A percentile compares a stretch with the other conserved stretches of the same genome.
Evolutionary conservation across 1,139 yeast genomes (phyloP).

Genomic region (Hansenula sp.): DNA sequence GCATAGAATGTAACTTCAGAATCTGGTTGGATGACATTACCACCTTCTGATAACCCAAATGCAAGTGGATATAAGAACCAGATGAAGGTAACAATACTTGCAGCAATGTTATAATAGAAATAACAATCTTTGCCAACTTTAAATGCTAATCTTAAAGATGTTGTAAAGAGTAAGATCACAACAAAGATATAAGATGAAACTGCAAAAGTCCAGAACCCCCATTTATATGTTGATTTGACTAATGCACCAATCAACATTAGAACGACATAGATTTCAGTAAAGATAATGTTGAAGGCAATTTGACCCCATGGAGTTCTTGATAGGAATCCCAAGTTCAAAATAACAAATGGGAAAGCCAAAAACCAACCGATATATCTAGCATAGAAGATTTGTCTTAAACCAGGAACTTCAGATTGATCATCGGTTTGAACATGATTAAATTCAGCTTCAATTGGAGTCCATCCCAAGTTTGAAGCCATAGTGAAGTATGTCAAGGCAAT

Average conservation of each 20-base stretch:
- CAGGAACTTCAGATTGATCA: slow-evolving; percentile 28
- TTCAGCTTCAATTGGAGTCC: slow-evolving; percentile 44
- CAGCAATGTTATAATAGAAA: slow-evolving; percentile 17
- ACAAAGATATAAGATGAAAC: slow-evolving; percentile 24
- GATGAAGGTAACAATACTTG: slow-evolving; percentile 32
- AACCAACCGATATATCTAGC: slow-evolving; percentile 63
- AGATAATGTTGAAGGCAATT: slow-evolving; percentile 35
- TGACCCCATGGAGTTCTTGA: slow-evolving; percentile 37
- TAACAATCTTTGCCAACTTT: slow-evolving; percentile 18
- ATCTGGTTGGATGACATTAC: slow-evolving; percentile 58
- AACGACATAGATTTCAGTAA: slow-evolving; percentile 47
- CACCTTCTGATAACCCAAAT: slow-evolving; percentile 66
- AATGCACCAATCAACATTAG: slow-evolving; percentile 51
- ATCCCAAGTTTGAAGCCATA: slow-evolving; percentile 58
- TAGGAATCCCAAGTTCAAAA: slow-evolving; percentile 43
- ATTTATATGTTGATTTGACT: slow-evolving; percentile 54
- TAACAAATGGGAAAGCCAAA: slow-evolving; percentile 51
- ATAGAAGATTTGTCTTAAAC: slow-evolving; percentile 56
- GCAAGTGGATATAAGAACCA: slow-evolving; percentile 51
- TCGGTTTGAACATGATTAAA: slow-evolving; percentile 43
- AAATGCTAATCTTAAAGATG: slow-evolving; percentile 21
- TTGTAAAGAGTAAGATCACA: slow-evolving; percentile 21
- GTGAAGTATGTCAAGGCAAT: slow-evolving; percentile 52
- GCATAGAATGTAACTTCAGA: slow-evolving; percentile 63
- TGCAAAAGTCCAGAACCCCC: slow-evolving; percentile 56